These are phyloP conservation scores for Daphne laureola DNA, from an alignment of 441 rosid species.

Conservation along the genomic window DNA sequence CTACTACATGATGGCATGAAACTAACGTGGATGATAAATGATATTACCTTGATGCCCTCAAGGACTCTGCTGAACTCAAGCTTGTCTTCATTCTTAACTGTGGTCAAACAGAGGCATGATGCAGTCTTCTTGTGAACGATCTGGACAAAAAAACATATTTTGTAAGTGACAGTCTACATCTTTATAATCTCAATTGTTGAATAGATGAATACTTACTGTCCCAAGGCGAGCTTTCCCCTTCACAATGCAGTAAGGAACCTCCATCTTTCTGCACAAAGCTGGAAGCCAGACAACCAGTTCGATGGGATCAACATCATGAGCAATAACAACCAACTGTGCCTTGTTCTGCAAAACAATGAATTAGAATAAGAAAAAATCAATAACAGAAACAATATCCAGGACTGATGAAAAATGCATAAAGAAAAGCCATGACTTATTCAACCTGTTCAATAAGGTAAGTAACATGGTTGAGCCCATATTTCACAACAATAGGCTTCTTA, in stretches of 20 bases:
- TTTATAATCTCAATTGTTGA: too few species aligned
- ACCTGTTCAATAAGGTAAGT: constrained; percentile 87
- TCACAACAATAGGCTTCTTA: constrained; percentile 82
- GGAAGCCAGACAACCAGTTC: constrained; percentile 75
- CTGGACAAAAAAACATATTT: constrained; percentile 21
- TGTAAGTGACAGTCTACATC: too few species aligned
- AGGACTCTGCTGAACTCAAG: constrained; percentile 70
- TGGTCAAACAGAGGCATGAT: constrained; percentile 64
- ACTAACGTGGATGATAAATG: too few species aligned
- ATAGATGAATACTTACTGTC: constrained; percentile 33
- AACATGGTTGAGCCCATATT: constrained; percentile 83
- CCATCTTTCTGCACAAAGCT: constrained; percentile 88
- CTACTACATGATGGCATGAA: too few species aligned
- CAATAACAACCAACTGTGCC: constrained; percentile 85
- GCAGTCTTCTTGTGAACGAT: constrained; percentile 90
- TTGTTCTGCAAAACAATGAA: constrained; percentile 46
- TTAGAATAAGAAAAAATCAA: too few species aligned
- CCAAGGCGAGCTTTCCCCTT: constrained; percentile 90
- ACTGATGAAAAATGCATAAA: too few species aligned
- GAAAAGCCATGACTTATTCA: too few species aligned
- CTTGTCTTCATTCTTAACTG: constrained; percentile 83
- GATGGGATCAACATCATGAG: constrained; percentile 92
- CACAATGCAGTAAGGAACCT: constrained; percentile 89
- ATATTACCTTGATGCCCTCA: constrained; percentile 68
- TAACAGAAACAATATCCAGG: too few species aligned